Percentiles rank a stretch among this genome's conserved stretches.
phyloP scores from a whole-genome alignment of 768 basidiomycete species.

The Coprinopsis cinerea region DNA sequence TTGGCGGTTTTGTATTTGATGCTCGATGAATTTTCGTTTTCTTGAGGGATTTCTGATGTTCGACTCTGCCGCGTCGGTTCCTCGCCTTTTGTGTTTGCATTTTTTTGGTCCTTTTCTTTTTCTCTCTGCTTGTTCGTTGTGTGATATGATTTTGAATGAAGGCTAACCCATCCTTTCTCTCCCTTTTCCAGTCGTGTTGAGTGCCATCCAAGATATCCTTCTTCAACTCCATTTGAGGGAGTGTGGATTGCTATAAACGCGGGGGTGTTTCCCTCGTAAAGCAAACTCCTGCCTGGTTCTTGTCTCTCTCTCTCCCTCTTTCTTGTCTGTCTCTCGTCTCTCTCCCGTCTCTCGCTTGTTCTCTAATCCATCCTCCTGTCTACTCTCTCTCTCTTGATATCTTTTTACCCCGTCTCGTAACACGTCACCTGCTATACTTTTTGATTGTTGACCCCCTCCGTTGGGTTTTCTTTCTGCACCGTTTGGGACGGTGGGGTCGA shows the following conservation, averaged over 20 bases:
- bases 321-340: not conserved
- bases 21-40: too few relatives aligned
- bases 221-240: conserved; percentile 82
- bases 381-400: too few relatives aligned
- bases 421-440: too few relatives aligned
- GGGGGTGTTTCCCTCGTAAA: too few relatives aligned
- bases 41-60: too few relatives aligned
- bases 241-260: conserved; percentile 70
- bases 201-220: conserved; percentile 85
- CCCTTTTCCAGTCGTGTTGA: conserved; percentile 58
- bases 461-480: too few relatives aligned
- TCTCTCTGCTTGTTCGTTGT: not conserved
- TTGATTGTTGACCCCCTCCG: too few relatives aligned
- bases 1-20: too few relatives aligned
- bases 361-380: too few relatives aligned
- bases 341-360: too few relatives aligned
- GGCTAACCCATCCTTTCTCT: not conserved
- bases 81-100: not conserved
- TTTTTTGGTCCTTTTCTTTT: not conserved
- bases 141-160: conserved; percentile 2
- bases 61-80: not conserved
- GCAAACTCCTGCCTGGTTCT: not conserved
- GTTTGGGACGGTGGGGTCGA: too few relatives aligned
- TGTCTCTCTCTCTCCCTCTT: not conserved
- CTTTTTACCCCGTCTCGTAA: too few relatives aligned